Percentiles rank a stretch among this genome's conserved stretches.
Conservation (phyloP, 306 rosid species). For the Mimosa bimucronata region DNA sequence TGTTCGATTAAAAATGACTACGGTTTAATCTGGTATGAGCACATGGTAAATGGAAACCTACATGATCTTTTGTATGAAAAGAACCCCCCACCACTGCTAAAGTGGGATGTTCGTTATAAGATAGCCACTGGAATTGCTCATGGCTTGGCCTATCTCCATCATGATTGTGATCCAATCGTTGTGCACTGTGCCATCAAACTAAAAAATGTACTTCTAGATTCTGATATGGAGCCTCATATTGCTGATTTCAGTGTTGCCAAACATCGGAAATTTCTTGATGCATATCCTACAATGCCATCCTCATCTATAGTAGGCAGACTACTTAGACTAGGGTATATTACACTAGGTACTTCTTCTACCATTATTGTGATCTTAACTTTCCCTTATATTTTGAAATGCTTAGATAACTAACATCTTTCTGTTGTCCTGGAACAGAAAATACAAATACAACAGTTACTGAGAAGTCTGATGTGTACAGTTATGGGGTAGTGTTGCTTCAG, state of each 20-base stretch:
- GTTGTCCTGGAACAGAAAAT: constrained; percentile 55
- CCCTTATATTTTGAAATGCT: constrained; percentile 1
- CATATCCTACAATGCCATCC: constrained; percentile 46
- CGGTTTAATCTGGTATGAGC: neutral
- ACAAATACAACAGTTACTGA: constrained; percentile 52
- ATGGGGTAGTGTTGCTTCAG: constrained; percentile 82
- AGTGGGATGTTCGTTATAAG: neutral
- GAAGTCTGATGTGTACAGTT: constrained; percentile 79
- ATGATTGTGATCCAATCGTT: neutral
- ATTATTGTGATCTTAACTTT: neutral
- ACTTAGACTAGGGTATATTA: neutral
- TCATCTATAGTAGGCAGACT: constrained; percentile 24
- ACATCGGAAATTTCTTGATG: neutral
- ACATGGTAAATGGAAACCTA: neutral
- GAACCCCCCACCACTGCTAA: neutral
- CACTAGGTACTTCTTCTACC: constrained; percentile 43
- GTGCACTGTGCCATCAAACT: neutral
- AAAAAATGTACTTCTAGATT: neutral
- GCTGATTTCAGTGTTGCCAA: constrained; percentile 16
- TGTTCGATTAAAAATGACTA: neutral
- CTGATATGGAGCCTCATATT: constrained; percentile 52
- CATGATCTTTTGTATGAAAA: neutral
- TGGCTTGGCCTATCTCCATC: neutral
- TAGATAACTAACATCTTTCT: constrained; percentile 1
- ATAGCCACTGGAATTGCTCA: neutral